These are phyloP conservation scores for Cokeromyces recurvatus DNA, from an alignment of 371 early-diverging fungal species.

Conservation along the genomic window DNA sequence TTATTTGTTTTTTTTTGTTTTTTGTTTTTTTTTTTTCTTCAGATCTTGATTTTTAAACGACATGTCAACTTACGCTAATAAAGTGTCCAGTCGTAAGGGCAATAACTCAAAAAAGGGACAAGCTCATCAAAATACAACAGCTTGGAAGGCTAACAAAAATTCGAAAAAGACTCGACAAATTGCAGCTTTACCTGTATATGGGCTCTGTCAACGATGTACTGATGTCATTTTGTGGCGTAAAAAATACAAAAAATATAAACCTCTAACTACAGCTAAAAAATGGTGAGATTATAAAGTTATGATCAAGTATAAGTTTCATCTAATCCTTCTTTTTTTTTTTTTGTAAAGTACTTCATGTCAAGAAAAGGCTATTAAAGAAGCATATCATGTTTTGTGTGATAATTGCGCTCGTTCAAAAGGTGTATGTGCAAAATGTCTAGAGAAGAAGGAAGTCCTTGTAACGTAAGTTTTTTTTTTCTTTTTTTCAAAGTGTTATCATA, in stretches of 20 bases:
- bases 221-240: conserved; percentile 92
- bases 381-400: conserved; percentile 93
- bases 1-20: too few relatives aligned
- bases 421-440: conserved; percentile 93
- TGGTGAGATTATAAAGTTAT: conserved; percentile 53
- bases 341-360: conserved; percentile 58
- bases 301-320: not conserved
- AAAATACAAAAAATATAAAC: conserved; percentile 95
- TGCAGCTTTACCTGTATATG: conserved; percentile 76
- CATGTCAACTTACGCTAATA: conserved; percentile 33
- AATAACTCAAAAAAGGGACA: conserved; percentile 73
- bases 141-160: conserved; percentile 84
- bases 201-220: conserved; percentile 85
- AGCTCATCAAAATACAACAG: conserved; percentile 86
- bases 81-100: conserved; percentile 50
- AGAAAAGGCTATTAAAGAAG: conserved; percentile 84
- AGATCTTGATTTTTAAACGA: too few relatives aligned
- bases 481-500: too few relatives aligned
- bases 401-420: conserved; percentile 74
- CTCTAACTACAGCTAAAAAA: conserved; percentile 84
- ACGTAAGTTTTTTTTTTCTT: conserved; percentile 28
- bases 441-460: conserved; percentile 64
- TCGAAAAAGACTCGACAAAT: conserved; percentile 77
- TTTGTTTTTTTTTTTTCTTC: too few relatives aligned
- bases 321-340: not conserved